Conservation (phyloP, 352 stramenopile species). For the Globisporangium viniferum region DNA sequence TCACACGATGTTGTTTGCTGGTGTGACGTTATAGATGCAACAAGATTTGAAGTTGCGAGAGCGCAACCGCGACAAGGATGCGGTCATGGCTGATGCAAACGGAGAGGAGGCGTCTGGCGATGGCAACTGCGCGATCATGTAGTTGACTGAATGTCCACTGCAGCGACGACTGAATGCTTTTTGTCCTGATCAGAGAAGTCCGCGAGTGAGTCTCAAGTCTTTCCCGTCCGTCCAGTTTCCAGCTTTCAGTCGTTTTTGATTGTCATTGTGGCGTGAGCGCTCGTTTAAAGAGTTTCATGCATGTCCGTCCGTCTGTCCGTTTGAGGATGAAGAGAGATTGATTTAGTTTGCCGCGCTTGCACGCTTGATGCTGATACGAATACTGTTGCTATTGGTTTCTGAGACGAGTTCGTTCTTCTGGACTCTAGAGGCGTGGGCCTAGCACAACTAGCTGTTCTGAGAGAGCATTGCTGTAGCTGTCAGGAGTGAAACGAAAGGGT, state of each 20-base stretch:
- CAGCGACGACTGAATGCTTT: background rate
- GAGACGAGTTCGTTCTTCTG: too few species aligned
- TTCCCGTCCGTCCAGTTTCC: background rate
- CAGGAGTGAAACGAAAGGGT: too few species aligned
- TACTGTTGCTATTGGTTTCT: too few species aligned
- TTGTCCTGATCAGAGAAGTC: background rate
- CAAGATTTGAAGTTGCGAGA: constrained; percentile 20
- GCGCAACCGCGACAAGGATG: background rate
- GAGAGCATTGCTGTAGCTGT: too few species aligned
- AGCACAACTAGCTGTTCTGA: too few species aligned
- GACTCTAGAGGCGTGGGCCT: too few species aligned
- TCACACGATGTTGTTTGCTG: too few species aligned
- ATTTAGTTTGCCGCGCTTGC: background rate
- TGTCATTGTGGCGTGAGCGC: background rate
- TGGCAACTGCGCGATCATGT: constrained; percentile 18
- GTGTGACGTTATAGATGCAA: constrained; percentile 32
- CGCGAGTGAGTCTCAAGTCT: background rate
- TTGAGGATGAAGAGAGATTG: background rate
- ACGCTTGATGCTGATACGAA: too few species aligned
- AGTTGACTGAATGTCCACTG: background rate
- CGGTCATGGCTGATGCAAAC: background rate
- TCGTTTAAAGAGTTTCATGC: background rate
- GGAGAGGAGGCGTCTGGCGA: background rate
- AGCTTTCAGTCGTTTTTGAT: background rate
- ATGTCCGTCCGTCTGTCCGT: background rate